Percentiles rank a stretch among this genome's conserved stretches.
Conservation (phyloP, 495 filamentous ascomycete genomes). For the Bombardia bombarda region DNA sequence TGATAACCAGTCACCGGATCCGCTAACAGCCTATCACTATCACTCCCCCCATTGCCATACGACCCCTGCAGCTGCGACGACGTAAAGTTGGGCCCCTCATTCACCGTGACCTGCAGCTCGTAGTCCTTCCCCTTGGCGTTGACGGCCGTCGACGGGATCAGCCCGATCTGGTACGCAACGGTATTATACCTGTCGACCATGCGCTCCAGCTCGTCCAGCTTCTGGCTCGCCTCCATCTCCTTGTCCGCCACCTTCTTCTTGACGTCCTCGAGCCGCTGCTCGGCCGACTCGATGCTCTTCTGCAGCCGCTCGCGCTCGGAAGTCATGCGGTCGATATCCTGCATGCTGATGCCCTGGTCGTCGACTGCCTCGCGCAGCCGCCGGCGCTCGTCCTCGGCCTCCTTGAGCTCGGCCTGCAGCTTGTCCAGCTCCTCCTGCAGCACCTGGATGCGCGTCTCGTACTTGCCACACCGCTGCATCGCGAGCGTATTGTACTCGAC, state of each 20-base stretch:
- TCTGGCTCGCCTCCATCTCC: slow-evolving; percentile 70
- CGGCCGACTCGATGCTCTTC: slow-evolving; percentile 69
- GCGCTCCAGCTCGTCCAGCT: slow-evolving; percentile 82
- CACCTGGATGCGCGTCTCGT: slow-evolving; percentile 65
- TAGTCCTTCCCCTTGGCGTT: slow-evolving; percentile 80
- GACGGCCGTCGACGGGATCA: slow-evolving; percentile 73
- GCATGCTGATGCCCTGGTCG: slow-evolving; percentile 84
- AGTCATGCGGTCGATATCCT: slow-evolving; percentile 98
- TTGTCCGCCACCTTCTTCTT: slow-evolving; percentile 75
- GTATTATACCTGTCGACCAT: slow-evolving; percentile 85
- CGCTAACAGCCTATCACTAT: slow-evolving; percentile 59
- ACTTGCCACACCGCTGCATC: slow-evolving; percentile 72
- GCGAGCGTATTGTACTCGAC: slow-evolving; percentile 81
- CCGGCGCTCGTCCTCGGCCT: slow-evolving; percentile 72
- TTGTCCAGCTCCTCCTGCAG: slow-evolving; percentile 75
- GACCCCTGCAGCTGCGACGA: slow-evolving; percentile 58
- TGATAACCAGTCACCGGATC: slow-evolving; percentile 82
- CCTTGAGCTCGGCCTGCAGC: slow-evolving; percentile 64
- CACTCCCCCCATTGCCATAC: slow-evolving; percentile 32
- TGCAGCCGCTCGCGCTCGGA: slow-evolving; percentile 86
- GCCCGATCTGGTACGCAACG: slow-evolving; percentile 82
- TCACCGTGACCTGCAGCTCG: slow-evolving; percentile 66
- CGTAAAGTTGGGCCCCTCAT: slow-evolving; percentile 62
- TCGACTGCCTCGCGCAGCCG: slow-evolving; percentile 78
- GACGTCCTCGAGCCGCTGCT: slow-evolving; percentile 66